Percentiles rank a stretch among this genome's conserved stretches.
phyloP scores from a whole-genome alignment of 2,329 filamentous ascomycete species.

The Rutstroemia sydowiana region DNA sequence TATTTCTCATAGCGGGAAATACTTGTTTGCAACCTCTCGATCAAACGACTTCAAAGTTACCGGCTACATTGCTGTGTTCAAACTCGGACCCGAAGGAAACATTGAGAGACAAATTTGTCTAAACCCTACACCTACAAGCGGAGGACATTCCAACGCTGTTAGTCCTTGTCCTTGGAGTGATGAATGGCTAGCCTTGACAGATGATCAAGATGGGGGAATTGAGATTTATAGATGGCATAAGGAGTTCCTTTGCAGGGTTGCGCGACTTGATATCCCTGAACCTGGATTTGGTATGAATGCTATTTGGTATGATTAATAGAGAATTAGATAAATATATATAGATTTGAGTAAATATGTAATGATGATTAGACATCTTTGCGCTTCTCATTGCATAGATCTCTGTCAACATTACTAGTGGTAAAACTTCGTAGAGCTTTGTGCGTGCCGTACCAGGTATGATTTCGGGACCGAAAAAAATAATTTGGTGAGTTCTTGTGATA shows the following conservation, averaged over 20 bases:
- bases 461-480: no score
- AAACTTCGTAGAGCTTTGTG: no score
- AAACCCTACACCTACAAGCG: constrained; percentile 78
- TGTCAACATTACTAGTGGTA: no score
- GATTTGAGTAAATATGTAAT: not conserved
- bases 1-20: constrained; percentile 58
- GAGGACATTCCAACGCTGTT: constrained; percentile 85
- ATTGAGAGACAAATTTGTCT: constrained; percentile 74
- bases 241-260: constrained; percentile 72
- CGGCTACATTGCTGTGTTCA: constrained; percentile 78
- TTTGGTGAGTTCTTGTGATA: no score
- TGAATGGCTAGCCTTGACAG: constrained; percentile 84
- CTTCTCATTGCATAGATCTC: no score
- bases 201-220: constrained; percentile 80
- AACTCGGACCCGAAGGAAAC: constrained; percentile 57
- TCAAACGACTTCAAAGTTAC: constrained; percentile 69
- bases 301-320: constrained; percentile 74
- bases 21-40: constrained; percentile 80
- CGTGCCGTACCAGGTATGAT: no score
- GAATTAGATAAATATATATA: not conserved
- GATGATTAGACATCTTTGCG: no score
- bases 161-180: constrained; percentile 75
- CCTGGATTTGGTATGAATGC: constrained; percentile 95
- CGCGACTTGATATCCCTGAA: constrained; percentile 69
- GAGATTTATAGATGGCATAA: constrained; percentile 85